Evolutionary conservation across 2,329 filamentous ascomycete species (phyloP).

Genomic region (Pseudogymnoascus sp.): DNA sequence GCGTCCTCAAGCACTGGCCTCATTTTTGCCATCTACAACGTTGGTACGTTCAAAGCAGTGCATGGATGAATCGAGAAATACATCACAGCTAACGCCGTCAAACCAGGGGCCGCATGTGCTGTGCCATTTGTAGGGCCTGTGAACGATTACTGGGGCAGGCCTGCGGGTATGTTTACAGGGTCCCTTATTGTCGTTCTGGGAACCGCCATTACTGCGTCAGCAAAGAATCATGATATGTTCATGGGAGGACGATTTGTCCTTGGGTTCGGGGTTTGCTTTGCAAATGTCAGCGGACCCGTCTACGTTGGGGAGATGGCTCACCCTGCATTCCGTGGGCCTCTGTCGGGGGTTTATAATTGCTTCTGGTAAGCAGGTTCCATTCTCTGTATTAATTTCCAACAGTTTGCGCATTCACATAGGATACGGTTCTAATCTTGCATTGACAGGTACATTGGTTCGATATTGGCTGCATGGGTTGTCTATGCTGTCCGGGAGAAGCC

Average conservation of each 20-base stretch:
- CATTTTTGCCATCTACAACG: neutral
- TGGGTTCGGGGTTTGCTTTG: neutral
- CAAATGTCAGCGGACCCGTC: neutral
- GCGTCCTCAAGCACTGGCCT: neutral
- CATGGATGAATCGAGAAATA: no score
- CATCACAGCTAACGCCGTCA: no score
- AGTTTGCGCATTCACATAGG: no score
- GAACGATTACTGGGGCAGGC: constrained; percentile 39
- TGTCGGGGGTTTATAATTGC: constrained; percentile 7
- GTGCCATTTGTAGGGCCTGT: constrained; percentile 45
- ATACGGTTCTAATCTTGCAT: neutral
- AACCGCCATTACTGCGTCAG: neutral
- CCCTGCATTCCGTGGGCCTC: neutral
- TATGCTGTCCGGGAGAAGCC: constrained; percentile 26
- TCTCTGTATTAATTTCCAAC: no score
- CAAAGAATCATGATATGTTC: neutral
- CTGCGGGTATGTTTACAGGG: constrained; percentile 41
- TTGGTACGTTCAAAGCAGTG: constrained; percentile 21
- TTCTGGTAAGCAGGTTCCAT: neutral
- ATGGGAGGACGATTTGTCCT: neutral
- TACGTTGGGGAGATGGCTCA: constrained; percentile 9
- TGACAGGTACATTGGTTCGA: neutral
- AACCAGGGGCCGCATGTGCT: constrained; percentile 35
- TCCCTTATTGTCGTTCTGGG: neutral
- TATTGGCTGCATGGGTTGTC: neutral